Percentiles rank a stretch among this genome's conserved stretches.
Evolutionary conservation across 176 grass and related monocot genomes (phyloP).

Genomic region (Zoysia japonica): DNA sequence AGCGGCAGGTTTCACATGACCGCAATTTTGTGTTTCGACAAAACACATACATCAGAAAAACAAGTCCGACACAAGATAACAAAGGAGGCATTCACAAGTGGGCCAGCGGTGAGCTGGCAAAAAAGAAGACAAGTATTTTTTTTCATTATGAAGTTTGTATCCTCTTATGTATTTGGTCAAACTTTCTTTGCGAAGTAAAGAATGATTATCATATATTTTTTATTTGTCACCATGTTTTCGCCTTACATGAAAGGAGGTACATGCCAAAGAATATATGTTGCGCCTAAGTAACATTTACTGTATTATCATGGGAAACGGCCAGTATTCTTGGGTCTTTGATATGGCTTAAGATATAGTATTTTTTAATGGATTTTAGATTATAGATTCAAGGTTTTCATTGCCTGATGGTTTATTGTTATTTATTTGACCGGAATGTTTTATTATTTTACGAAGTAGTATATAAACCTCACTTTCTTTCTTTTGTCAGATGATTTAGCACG

Average conservation of each 20-base stretch:
- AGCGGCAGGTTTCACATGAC: neutral
- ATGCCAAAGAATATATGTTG: neutral
- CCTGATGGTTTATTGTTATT: neutral
- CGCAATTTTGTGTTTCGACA: slow-evolving; percentile 13
- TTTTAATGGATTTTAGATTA: neutral
- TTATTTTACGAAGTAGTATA: no score
- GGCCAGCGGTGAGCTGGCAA: neutral
- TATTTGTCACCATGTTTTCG: neutral
- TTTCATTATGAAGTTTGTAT: slow-evolving; percentile 2
- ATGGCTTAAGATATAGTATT: neutral
- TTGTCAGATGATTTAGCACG: neutral
- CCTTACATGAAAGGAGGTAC: neutral
- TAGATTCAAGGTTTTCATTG: neutral
- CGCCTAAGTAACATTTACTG: neutral
- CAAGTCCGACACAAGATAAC: neutral
- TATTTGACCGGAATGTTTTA: neutral
- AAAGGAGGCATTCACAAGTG: neutral
- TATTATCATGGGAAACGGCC: neutral
- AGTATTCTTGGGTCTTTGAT: neutral
- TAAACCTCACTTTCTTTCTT: neutral
- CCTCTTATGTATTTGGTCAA: neutral
- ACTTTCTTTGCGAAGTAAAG: neutral
- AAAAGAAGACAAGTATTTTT: neutral
- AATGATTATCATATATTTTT: neutral
- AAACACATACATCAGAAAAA: neutral